Base-by-base conservation (phyloP, 179 eudicot genomes). In the Beta lomatogona region DNA sequence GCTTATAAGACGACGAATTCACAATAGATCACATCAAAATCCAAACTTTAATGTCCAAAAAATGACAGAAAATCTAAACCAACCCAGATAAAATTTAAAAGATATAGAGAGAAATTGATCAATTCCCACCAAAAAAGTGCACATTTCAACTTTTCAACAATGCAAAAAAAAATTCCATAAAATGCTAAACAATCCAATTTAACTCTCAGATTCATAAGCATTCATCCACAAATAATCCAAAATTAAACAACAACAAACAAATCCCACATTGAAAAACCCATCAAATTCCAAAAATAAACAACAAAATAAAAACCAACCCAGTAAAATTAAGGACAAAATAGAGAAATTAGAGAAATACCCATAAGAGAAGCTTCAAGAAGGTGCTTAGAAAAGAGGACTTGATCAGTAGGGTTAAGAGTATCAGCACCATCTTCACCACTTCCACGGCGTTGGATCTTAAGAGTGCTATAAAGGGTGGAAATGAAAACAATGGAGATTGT, bases 331-430 rank as follows among this genome's bases (percentile, higher is more conserved):
- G 0, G 1, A 45, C n/a, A 44, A 41, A 54, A 71, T 15, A 12
- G 41, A 54, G 12, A 25, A 7, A 57, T 31, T 19, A 45, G 44
- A 79, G 7, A 9, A 41, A 54, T 89, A 94, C 98, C 98, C 95
- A 94, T 88, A 21, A 93, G 95, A 80, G 97, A 90, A 78, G 97
- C 94, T 71, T 93, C 91, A 7, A 93, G 94, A 83, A 91, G 84
- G 66, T 90, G 84, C 53, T 74, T 82, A 14, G 93, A 84, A 50
- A 88, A 81, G 58, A 93, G 83, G 50, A 93, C 80, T 84, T 93
- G 98, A 83, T 93, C 93, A 45, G 92, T 90, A 6, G 92, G 91
- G 13, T 80, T 93, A 21, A 82, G 94, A 88, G 79, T 87, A 66
- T 73, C 45, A 36, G 82, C 79, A 28, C 74, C 93, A 53, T 83